Evolutionary conservation across 2,329 filamentous ascomycete genomes (phyloP), one percentile per base, ranked within the genome.

Genomic region (Monilinia fructicola): DNA sequence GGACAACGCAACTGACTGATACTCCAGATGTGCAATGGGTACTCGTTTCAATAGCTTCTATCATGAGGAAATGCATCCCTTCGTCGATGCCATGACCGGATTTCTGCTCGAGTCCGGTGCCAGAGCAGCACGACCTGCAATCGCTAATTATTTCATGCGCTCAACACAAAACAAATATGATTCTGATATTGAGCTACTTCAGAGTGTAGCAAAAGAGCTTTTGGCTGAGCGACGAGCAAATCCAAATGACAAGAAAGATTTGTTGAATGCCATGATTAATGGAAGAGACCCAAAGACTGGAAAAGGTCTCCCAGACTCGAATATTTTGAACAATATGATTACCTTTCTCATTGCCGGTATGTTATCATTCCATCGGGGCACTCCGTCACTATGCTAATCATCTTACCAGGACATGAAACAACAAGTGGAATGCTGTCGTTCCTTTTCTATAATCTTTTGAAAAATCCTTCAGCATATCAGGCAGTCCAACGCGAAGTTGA

Each of bases 1-100:
- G 14, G 12, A 18, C 3, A 38, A 9, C 12, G 16, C n/a, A 50
- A 60, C 31, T 38, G 14, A 54, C 42, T 58, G 23, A 58, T n/a
- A 26, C 12, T 5, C 12, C 16, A 56, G 53, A 58, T 44, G 91
- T 91, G 89, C 81, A 80, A 85, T 92, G 77, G 87, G 89, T 67
- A 91, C 88, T 11, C 86, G 90, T n/a, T 92, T 92, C 81, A 92
- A 93, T 77, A 88, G 85, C 0, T 92, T 89, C 77, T 93, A 92
- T 74, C 81, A 82, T 38, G 84, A 90, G 18, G 81, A 86, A 11
- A 79, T 89, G 75, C 90, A 93, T 70, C 89, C 89, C 0, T 92
- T 93, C 71, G 81, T 92, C 50, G 76, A 81, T 54, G 84, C 87
- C 10, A 92, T 93, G 90, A 81, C 81, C 0, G 81, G 81, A 21